phyloP scores from a whole-genome alignment of 257 asterid species.

The Penstemon newberryi region DNA sequence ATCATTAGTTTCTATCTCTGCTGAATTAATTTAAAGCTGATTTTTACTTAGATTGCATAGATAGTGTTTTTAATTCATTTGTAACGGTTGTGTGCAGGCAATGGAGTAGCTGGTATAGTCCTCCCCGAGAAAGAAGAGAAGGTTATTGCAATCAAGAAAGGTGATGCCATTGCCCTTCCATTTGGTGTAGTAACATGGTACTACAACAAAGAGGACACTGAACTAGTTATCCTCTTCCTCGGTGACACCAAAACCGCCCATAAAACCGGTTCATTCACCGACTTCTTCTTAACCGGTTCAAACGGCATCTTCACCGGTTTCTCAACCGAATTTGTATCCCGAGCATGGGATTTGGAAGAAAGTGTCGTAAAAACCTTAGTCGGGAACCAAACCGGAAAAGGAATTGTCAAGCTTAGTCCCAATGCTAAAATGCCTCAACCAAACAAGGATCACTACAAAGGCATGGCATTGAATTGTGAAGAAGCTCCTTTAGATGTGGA shows the following conservation, averaged over 20 bases:
- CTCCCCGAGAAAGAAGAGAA: conserved; percentile 86
- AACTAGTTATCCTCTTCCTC: conserved; percentile 51
- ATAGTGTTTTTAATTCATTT: too few species aligned
- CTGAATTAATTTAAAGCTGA: too few species aligned
- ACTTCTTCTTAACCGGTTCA: conserved; percentile 54
- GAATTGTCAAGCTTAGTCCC: conserved; percentile 45
- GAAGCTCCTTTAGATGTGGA: conserved; percentile 61
- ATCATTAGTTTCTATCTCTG: too few species aligned
- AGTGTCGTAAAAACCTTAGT: conserved; percentile 35
- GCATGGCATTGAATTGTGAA: conserved; percentile 56
- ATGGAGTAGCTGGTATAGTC: conserved; percentile 77
- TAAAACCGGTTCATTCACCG: conserved; percentile 50
- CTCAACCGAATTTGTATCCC: conserved; percentile 45
- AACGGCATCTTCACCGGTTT: conserved; percentile 56
- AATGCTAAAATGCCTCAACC: conserved; percentile 49
- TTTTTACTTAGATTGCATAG: too few species aligned
- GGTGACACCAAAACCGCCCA: conserved; percentile 54
- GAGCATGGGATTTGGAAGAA: conserved; percentile 59
- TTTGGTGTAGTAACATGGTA: conserved; percentile 89
- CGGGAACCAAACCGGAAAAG: conserved; percentile 36
- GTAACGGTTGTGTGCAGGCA: conserved; percentile 38
- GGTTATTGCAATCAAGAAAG: conserved; percentile 79
- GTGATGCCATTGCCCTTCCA: conserved; percentile 83
- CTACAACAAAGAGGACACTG: conserved; percentile 73
- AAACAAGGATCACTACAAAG: conserved; percentile 43